Evolutionary conservation across 352 stramenopile genomes (phyloP).

Genomic region (Globisporangium carolinianum): DNA sequence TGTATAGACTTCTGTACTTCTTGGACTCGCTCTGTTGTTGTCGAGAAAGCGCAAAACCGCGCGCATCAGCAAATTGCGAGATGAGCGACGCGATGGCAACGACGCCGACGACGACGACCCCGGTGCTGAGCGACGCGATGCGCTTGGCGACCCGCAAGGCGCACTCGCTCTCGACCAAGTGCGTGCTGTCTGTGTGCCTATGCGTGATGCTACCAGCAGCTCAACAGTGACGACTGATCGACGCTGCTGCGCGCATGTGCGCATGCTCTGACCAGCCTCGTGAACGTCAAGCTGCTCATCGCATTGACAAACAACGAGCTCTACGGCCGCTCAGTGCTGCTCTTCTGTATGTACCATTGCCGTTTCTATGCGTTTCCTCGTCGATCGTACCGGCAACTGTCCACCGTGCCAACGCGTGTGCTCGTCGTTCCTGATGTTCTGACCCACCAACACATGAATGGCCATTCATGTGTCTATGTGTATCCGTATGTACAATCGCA

Average conservation of each 20-base stretch:
- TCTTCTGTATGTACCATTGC: conserved; percentile 53
- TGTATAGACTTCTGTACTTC: too few species aligned
- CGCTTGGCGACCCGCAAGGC: conserved; percentile 35
- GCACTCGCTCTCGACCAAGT: conserved; percentile 56
- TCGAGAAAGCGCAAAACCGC: too few species aligned
- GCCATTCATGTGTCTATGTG: background rate
- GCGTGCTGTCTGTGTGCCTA: conserved; percentile 2
- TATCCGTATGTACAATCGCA: conserved; percentile 7
- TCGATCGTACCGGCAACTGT: background rate
- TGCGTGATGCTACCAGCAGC: background rate
- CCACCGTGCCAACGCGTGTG: background rate
- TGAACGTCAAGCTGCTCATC: conserved; percentile 66
- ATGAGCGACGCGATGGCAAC: too few species aligned
- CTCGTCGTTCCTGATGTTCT: background rate
- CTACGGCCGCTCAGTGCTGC: conserved; percentile 56
- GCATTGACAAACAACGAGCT: conserved; percentile 55
- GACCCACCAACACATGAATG: background rate
- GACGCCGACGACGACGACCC: too few species aligned
- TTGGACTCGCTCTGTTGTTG: too few species aligned
- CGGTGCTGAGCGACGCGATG: conserved; percentile 36
- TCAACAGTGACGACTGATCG: too few species aligned
- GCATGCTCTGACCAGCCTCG: conserved; percentile 20
- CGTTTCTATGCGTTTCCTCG: too few species aligned
- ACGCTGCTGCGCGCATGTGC: background rate
- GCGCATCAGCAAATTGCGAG: too few species aligned